Evolutionary conservation across 441 rosid species (phyloP).

Genomic region (Arabidopsis hybrid): DNA sequence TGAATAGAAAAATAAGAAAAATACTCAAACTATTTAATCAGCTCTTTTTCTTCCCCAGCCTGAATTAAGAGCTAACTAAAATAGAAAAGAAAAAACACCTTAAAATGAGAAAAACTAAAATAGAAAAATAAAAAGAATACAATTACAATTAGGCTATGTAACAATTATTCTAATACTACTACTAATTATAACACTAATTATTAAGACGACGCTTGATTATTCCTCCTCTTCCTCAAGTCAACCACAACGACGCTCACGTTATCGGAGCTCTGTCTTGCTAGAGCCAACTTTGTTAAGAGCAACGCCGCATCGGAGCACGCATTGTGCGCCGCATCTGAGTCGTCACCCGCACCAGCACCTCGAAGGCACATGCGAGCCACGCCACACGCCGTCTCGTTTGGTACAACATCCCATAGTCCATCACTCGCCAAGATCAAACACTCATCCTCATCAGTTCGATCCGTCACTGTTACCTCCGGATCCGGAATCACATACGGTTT

Average conservation of each 20-base stretch:
- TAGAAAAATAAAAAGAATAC: not conserved
- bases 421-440: constrained; percentile 90
- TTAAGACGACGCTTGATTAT: constrained; percentile 2
- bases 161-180: constrained; percentile 29
- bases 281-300: constrained; percentile 74
- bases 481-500: constrained; percentile 88
- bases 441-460: constrained; percentile 73
- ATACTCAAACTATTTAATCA: not conserved
- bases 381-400: constrained; percentile 80
- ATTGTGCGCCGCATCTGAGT: constrained; percentile 44
- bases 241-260: constrained; percentile 88
- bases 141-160: constrained; percentile 43
- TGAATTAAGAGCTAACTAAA: constrained; percentile 28
- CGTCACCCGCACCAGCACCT: constrained; percentile 44
- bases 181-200: constrained; percentile 15
- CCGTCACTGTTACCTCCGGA: constrained; percentile 81
- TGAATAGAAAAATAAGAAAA: not conserved
- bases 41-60: constrained; percentile 27
- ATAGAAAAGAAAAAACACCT: not conserved
- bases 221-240: constrained; percentile 63
- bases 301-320: constrained; percentile 83
- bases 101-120: not conserved
- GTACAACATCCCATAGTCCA: constrained; percentile 95
- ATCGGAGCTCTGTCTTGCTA: constrained; percentile 75
- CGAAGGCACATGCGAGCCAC: constrained; percentile 79